These are phyloP conservation scores for Kickxella alabastrina DNA, from an alignment of 192 early-diverging fungal species.

Conservation along the genomic window DNA sequence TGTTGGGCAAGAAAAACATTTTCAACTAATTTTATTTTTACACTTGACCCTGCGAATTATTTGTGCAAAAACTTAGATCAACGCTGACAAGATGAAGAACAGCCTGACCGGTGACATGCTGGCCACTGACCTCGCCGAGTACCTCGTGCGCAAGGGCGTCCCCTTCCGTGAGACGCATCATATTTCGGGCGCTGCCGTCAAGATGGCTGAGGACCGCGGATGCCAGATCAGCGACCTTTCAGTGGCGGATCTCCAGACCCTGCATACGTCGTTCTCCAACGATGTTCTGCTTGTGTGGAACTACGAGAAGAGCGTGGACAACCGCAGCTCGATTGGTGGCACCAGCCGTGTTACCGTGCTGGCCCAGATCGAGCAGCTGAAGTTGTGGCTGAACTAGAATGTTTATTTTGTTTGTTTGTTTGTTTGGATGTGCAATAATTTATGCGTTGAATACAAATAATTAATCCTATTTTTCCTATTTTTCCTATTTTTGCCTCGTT, in stretches of 20 bases:
- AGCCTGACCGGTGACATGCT: slow-evolving; percentile 90
- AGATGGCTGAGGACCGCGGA: slow-evolving; percentile 85
- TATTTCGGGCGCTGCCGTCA: slow-evolving; percentile 92
- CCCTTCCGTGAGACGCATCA: slow-evolving; percentile 99
- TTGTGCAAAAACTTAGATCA: slow-evolving; percentile 62
- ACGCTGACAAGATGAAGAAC: slow-evolving; percentile 77
- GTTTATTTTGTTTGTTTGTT: background rate
- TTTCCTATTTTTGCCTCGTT: background rate
- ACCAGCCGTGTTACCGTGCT: slow-evolving; percentile 75
- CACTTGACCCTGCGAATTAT: background rate
- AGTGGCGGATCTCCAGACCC: slow-evolving; percentile 73
- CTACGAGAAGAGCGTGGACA: slow-evolving; percentile 88
- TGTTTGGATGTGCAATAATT: too few relatives aligned
- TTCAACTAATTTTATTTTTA: background rate
- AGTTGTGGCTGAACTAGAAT: slow-evolving; percentile 54
- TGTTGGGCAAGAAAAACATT: too few relatives aligned
- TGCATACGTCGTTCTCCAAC: slow-evolving; percentile 80
- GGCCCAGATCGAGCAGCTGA: slow-evolving; percentile 77
- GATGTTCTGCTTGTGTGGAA: slow-evolving; percentile 85
- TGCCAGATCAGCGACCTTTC: slow-evolving; percentile 69
- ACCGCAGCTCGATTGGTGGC: slow-evolving; percentile 82
- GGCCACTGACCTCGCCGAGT: slow-evolving; percentile 97
- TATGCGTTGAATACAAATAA: background rate
- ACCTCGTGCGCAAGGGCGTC: slow-evolving; percentile 95
- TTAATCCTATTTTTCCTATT: background rate